Base-by-base conservation (phyloP, 176 grass and related monocot species). In the Alopecurus myosuroides region DNA sequence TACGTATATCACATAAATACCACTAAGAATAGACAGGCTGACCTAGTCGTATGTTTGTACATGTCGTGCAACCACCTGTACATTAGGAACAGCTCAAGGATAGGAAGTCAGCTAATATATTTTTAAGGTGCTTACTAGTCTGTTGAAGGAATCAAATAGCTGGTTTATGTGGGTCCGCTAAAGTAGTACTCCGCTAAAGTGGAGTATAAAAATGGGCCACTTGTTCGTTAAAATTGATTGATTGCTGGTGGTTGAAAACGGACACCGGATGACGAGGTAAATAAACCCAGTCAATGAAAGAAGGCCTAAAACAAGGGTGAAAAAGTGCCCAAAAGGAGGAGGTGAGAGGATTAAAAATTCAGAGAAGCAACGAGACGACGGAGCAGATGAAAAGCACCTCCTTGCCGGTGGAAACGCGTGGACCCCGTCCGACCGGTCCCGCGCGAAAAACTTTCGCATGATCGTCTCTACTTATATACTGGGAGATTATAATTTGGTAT, bases 401-500 rank as follows among this genome's bases (percentile, higher is more conserved):
- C 9, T 68, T 58, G 70, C 84, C 74, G 84, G 79, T 78, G 88
- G 55, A 86, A 90, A 84, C 88, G 84, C 84, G 88, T 90, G 88
- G 88, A 79, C 79, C 88, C 73, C 45, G 36, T n/a, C n/a, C n/a
- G n/a, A n/a, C n/a, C n/a, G n/a, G n/a, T 40, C 52, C 36, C 28
- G 42, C 22, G 48, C 33, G 55, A 64, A 77, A 49, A 81, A 60
- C 77, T 77, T 70, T 61, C 77, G 70, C 41, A n/a, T n/a, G n/a
- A n/a, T n/a, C n/a, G n/a, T n/a, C n/a, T n/a, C n/a, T n/a, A n/a
- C n/a, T n/a, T n/a, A n/a, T n/a, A n/a, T n/a, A n/a, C n/a, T n/a
- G n/a, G n/a, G n/a, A n/a, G n/a, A n/a, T n/a, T n/a, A n/a, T n/a
- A n/a, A n/a, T n/a, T n/a, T n/a, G n/a, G n/a, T n/a, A n/a, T n/a